Evolutionary conservation across 2,329 filamentous ascomycete species (phyloP).

Genomic region (Epichloe sibirici): DNA sequence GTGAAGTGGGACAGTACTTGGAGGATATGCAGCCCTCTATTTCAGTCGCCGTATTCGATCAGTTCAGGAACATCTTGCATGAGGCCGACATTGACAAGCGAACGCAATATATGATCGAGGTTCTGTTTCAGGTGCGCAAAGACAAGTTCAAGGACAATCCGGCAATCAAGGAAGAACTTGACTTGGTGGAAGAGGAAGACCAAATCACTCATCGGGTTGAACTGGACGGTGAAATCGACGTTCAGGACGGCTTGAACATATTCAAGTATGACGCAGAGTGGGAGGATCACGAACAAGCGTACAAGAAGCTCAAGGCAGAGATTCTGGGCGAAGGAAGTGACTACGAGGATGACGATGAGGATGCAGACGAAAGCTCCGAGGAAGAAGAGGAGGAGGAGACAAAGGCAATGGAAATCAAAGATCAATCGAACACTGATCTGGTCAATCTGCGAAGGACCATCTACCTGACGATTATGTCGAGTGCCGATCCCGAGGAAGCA

Average conservation of each 20-base stretch:
- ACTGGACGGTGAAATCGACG: slow-evolving; percentile 72
- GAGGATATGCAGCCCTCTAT: slow-evolving; percentile 92
- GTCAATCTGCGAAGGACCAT: slow-evolving; percentile 89
- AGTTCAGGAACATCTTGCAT: slow-evolving; percentile 89
- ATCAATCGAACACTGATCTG: slow-evolving; percentile 91
- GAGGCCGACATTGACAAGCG: slow-evolving; percentile 96
- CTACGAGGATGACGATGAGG: slow-evolving; percentile 54
- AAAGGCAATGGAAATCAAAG: slow-evolving; percentile 87
- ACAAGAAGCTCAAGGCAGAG: slow-evolving; percentile 81
- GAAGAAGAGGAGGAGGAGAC: slow-evolving; percentile 70
- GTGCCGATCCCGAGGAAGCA: slow-evolving; percentile 89
- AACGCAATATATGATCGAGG: slow-evolving; percentile 99
- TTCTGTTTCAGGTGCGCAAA: slow-evolving; percentile 90
- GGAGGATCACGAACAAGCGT: slow-evolving; percentile 82
- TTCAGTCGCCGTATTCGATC: slow-evolving; percentile 82
- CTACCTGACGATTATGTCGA: slow-evolving; percentile 95
- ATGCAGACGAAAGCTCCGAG: slow-evolving; percentile 53
- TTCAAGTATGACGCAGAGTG: slow-evolving; percentile 90
- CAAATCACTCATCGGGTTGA: slow-evolving; percentile 85
- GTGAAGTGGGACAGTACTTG: slow-evolving; percentile 85
- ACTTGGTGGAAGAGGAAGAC: slow-evolving; percentile 93
- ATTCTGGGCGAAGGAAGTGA: slow-evolving; percentile 91
- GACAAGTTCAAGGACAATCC: slow-evolving; percentile 95
- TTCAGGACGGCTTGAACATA: slow-evolving; percentile 80
- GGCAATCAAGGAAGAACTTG: slow-evolving; percentile 80